phyloP scores from a whole-genome alignment of 352 stramenopile species.

The Phytophthora rubi region DNA sequence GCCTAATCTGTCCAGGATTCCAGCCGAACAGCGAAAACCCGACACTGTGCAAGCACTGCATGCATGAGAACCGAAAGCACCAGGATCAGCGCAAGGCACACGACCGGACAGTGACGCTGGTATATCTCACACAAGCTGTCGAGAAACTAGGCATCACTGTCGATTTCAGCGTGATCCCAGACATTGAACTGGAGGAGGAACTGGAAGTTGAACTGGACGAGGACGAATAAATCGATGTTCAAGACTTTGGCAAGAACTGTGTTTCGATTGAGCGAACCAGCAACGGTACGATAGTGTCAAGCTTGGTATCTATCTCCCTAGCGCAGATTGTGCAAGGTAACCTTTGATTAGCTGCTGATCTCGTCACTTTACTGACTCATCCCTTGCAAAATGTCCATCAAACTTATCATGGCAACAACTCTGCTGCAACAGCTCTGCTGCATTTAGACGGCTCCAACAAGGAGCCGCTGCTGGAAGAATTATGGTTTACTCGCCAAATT shows the following conservation, averaged over 20 bases:
- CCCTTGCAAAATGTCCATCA: too few species aligned
- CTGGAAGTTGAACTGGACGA: constrained; percentile 57
- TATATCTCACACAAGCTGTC: constrained; percentile 56
- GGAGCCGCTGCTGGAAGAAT: too few species aligned
- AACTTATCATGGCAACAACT: too few species aligned
- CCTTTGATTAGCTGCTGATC: too few species aligned
- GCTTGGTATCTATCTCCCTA: too few species aligned
- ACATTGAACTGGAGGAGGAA: constrained; percentile 68
- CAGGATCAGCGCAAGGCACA: constrained; percentile 48
- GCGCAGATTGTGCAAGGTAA: too few species aligned
- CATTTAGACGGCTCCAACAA: too few species aligned
- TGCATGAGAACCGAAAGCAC: constrained; percentile 78
- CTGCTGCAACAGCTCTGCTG: too few species aligned
- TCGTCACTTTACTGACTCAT: too few species aligned
- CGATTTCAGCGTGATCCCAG: constrained; percentile 55
- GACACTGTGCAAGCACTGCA: constrained; percentile 75
- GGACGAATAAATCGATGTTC: constrained; percentile 17
- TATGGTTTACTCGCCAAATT: too few species aligned
- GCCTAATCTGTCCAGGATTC: constrained; percentile 75
- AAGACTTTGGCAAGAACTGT: background rate
- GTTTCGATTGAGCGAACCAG: too few species aligned
- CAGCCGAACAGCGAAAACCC: constrained; percentile 74
- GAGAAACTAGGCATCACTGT: constrained; percentile 61
- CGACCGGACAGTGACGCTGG: constrained; percentile 46
- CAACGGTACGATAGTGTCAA: too few species aligned